These are phyloP conservation scores for Aspergillus jensenii DNA, from an alignment of 2,329 filamentous ascomycete species.

Conservation along the genomic window DNA sequence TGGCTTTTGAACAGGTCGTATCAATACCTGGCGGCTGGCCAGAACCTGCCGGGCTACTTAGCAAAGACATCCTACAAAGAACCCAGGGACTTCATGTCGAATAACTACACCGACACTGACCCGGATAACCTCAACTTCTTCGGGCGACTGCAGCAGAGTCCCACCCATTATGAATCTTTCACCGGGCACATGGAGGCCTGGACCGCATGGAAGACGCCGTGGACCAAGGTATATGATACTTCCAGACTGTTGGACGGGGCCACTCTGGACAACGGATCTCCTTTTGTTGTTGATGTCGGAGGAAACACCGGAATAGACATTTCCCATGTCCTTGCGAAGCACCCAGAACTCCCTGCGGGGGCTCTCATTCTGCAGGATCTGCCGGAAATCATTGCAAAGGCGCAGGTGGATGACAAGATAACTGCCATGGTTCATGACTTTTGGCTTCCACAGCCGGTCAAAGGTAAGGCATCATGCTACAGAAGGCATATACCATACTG, in stretches of 20 bases:
- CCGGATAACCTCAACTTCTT: constrained; percentile 33
- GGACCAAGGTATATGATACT: constrained; percentile 35
- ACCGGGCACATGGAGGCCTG: constrained; percentile 38
- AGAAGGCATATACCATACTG: background rate
- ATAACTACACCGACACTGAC: constrained; percentile 24
- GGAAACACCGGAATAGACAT: constrained; percentile 42
- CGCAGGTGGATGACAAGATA: constrained; percentile 24
- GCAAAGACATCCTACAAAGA: constrained; percentile 35
- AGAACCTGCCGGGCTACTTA: constrained; percentile 35
- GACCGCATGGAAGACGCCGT: constrained; percentile 33
- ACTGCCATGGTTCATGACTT: constrained; percentile 28
- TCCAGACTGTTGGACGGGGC: constrained; percentile 21
- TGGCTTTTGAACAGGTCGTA: constrained; percentile 20
- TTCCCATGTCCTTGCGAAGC: constrained; percentile 27
- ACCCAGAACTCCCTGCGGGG: constrained; percentile 33
- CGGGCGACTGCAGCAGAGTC: constrained; percentile 30
- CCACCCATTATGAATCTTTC: constrained; percentile 31
- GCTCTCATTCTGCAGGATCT: constrained; percentile 41
- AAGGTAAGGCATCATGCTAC: constrained; percentile 19
- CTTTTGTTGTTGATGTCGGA: constrained; percentile 41
- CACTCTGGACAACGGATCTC: constrained; percentile 10
- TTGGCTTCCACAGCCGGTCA: constrained; percentile 27
- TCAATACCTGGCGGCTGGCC: constrained; percentile 29
- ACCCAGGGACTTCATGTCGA: constrained; percentile 26
- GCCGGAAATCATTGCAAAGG: constrained; percentile 34